A percentile compares a stretch with the other conserved stretches of the same genome.
Conservation (phyloP, 2,329 filamentous ascomycete genomes). For the Nectriaceae sp. region DNA sequence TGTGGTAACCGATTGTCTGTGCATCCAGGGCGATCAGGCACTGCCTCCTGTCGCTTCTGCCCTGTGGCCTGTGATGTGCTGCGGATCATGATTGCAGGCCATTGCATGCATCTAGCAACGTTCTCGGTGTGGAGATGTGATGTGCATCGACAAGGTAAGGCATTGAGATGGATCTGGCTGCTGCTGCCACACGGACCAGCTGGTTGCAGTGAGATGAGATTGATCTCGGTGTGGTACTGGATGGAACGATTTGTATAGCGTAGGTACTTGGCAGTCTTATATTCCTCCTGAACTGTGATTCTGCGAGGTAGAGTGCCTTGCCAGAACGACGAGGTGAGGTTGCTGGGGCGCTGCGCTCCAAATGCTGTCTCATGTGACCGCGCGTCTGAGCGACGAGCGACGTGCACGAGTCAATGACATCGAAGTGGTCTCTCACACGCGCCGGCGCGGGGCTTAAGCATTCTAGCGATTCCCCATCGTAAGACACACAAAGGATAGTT, state of each 20-base stretch:
- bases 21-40: background rate
- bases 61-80: slow-evolving; percentile 12
- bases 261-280: background rate
- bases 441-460: no score
- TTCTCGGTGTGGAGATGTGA: background rate
- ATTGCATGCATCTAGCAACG: slow-evolving; percentile 21
- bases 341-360: slow-evolving; percentile 4
- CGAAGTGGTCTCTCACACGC: slow-evolving; percentile 22
- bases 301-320: background rate
- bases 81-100: slow-evolving; percentile 25
- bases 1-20: background rate
- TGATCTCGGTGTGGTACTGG: background rate
- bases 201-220: background rate
- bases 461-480: no score
- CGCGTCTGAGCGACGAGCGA: slow-evolving; percentile 24
- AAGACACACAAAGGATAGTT: no score
- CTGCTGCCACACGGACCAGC: background rate
- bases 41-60: slow-evolving; percentile 10
- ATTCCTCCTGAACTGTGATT: background rate
- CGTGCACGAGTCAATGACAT: slow-evolving; percentile 16
- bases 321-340: background rate
- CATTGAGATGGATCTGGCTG: background rate
- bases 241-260: background rate
- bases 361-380: slow-evolving; percentile 26
- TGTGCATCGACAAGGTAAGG: slow-evolving; percentile 4